Conservation (phyloP, 208 protist species). For the Acanthamoeba culbertsoni region DNA sequence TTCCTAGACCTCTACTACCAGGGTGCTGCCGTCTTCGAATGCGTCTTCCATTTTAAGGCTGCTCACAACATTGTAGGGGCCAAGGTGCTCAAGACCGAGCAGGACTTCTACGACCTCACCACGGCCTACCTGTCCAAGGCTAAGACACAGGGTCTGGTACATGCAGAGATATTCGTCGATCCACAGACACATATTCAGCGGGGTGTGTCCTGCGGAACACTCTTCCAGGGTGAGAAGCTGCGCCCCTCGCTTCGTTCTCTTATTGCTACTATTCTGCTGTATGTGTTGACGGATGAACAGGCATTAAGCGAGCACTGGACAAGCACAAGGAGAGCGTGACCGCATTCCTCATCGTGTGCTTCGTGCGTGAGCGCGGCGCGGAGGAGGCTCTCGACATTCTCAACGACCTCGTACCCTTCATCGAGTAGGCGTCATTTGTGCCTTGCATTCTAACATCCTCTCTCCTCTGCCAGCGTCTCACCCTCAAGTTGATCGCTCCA, state of each 20-base stretch:
- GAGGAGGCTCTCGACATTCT: neutral
- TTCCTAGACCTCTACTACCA: conserved; percentile 28
- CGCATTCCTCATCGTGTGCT: neutral
- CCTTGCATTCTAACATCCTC: neutral
- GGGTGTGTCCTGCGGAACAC: neutral
- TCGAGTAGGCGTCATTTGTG: neutral
- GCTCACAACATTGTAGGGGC: neutral
- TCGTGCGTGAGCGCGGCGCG: neutral
- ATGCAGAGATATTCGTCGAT: neutral
- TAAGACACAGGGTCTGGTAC: neutral
- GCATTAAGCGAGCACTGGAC: neutral
- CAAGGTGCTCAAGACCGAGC: neutral
- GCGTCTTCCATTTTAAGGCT: neutral
- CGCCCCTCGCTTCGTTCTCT: neutral
- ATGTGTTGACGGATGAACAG: neutral
- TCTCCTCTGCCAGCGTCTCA: neutral
- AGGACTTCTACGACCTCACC: neutral
- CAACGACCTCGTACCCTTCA: neutral
- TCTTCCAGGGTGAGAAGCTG: neutral
- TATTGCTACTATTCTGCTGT: neutral
- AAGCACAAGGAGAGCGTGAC: neutral
- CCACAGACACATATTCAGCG: neutral
- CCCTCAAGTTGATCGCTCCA: neutral
- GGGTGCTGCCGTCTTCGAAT: neutral
- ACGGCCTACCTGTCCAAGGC: neutral